Evolutionary conservation across 139 green algal species (phyloP), one percentile per base, ranked within the genome.

Genomic region (Parachlorella kessleri): DNA sequence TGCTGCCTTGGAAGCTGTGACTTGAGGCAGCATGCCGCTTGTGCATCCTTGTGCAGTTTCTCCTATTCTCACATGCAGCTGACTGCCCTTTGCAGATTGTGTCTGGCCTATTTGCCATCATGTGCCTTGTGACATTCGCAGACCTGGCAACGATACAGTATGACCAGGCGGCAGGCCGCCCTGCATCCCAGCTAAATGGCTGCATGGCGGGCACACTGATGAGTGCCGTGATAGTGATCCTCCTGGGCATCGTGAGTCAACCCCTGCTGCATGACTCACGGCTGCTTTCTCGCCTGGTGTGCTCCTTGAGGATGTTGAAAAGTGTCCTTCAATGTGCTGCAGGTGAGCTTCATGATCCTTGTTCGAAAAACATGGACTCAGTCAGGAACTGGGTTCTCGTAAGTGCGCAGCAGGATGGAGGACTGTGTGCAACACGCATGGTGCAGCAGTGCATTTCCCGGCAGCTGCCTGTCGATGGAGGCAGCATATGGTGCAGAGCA

Each of bases 121-220:
- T 78, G 9, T 26, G 21, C 0, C 64, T 83, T 23, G 48, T 83
- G 18, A 78, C 48, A 2, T 83, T 81, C 32, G 41, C 21, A 2
- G 36, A 75, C 66, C 35, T 81, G 18, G 37, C 53, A 2, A 40
- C 74, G 7, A 55, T 81, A 0, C 73, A 79, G 23, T 73, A 55
- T 6, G 55, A 79, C 5, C 7, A 64, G 1, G 33, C 3, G 2
- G 73, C 70, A 4, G 78, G 78, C 14, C 7, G 28, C 41, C n/a
- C 33, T 26, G 66, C 38, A 41, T 23, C 35, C 2, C 73, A 84
- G 74, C 55, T 84, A 21, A 80, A 80, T 40, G 70, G 70, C 14
- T 72, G 41, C 8, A n/a, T 84, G 67, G 79, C 79, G 2, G 72
- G 37, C 26, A 73, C 41, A 1, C 66, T 84, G 66, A 65, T 84